Evolutionary conservation across 108 stramenopile genomes (phyloP), one percentile per base, ranked within the genome.

Genomic region (Bacterosira constricta): DNA sequence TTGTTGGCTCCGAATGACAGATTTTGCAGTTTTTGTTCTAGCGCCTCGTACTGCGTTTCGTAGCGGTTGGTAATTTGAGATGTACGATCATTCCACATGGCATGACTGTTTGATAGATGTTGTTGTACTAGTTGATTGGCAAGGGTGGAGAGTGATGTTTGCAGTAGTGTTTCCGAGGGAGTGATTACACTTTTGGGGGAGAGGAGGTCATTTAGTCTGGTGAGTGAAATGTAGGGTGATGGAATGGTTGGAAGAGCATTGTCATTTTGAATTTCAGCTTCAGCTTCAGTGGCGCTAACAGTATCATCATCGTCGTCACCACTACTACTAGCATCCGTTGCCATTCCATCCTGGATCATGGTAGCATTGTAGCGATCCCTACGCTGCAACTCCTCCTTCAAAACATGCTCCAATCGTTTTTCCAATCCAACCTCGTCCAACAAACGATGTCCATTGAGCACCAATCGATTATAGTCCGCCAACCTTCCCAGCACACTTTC

Each of bases 201-300:
- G 84, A 85, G 56, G 66, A 75, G 32, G 60, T 77, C 46, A 52
- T 88, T 25, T 34, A 83, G 54, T 54, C 69, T n/a, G 72, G 85
- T 2, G 54, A 59, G 36, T 73, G 69, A 37, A 71, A 73, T 74
- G 84, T 88, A 7, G 56, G 83, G 68, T 76, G 83, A 45, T 59
- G 15, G 13, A 18, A 18, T 49, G 6, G 15, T 49, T 6, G 15
- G 17, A 13, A 49, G n/a, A n/a, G n/a, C n/a, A n/a, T n/a, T n/a
- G n/a, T 18, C 47, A 18, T 49, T 6, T 54, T 31, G 26, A 9
- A 30, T 25, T 54, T 54, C 21, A 9, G 36, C 10, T 18, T 6
- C 37, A 39, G 27, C n/a, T 41, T n/a, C n/a, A n/a, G n/a, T n/a
- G n/a, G n/a, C n/a, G n/a, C n/a, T n/a, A n/a, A n/a, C n/a, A n/a